Percentiles rank a stretch among this genome's conserved stretches.
These are phyloP conservation scores for Macadamia integrifolia DNA, from an alignment of 164 flowering plant genomes.

Conservation along the genomic window DNA sequence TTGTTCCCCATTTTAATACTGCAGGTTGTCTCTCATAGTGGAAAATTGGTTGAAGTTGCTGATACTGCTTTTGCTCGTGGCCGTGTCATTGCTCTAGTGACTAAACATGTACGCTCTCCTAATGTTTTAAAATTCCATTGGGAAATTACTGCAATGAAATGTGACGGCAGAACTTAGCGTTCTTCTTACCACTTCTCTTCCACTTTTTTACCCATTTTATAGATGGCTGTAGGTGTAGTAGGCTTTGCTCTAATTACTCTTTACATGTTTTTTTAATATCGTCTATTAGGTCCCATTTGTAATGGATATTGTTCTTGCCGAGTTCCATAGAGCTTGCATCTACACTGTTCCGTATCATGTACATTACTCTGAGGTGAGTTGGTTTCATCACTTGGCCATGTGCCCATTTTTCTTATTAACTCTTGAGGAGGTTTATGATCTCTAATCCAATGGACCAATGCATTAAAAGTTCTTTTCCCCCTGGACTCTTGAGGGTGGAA, in stretches of 20 bases:
- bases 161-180: neutral
- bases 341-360: conserved; percentile 92
- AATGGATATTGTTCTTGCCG: conserved; percentile 83
- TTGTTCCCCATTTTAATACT: conserved; percentile 9
- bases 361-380: conserved; percentile 50
- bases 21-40: conserved; percentile 59
- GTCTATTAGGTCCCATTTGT: conserved; percentile 54
- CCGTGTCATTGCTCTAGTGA: conserved; percentile 62
- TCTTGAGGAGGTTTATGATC: neutral
- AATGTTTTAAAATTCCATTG: neutral
- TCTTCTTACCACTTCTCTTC: neutral
- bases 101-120: conserved; percentile 49
- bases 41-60: conserved; percentile 24
- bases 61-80: conserved; percentile 55
- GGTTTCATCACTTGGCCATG: neutral
- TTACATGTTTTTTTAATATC: too few relatives aligned
- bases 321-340: conserved; percentile 78
- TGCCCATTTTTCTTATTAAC: neutral
- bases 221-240: neutral
- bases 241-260: neutral
- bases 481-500: too few relatives aligned
- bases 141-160: neutral
- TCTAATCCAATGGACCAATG: neutral
- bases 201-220: neutral
- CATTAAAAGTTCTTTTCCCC: neutral